Evolutionary conservation across 495 filamentous ascomycete genomes (phyloP), one percentile per base, ranked within the genome.

Genomic region (Penicillium flavigenum): DNA sequence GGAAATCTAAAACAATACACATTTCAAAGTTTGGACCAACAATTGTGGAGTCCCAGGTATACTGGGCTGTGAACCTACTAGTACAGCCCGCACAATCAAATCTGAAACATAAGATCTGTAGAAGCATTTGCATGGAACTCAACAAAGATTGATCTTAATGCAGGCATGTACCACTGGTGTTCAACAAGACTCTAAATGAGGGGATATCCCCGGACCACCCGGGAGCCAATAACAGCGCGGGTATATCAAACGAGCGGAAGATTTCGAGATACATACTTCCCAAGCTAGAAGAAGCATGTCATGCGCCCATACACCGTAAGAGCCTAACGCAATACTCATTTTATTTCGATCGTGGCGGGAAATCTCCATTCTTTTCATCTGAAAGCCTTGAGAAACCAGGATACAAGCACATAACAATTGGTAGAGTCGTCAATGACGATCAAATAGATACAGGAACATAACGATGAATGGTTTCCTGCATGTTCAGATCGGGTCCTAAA

Each of bases 1-100:
- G 39, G 46, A 49, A 55, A 55, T 55, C 29, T n/a, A 46, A 55
- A 55, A 51, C 53, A 36, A 46, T 36, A 55, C 53, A 55, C 53
- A 55, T 47, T 48, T 31, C 45, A 26, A 26, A 39, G 7, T 24
- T 24, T n/a, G 39, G 26, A 17, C 0, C 43, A 17, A 14, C 32
- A 8, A 29, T 41, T 31, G 51, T 34, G 41, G 27, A 5, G 41
- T 46, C 4, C 11, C 7, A 19, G 16, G 17, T 29, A 29, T 47
- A 19, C 45, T 4, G 16, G 45, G 4, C 3, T 2, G 24, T 26
- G 16, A 39, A 36, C 14, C 44, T 26, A 11, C 16, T 24, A 47
- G 26, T 12, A n/a, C 10, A 17, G 7, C 27, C 7, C 9, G 6
- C 27, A 11, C 27, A 22, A 27, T 29, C 27, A 7, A 27, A 45